phyloP scores from a whole-genome alignment of 257 asterid species.

The Paulownia fortunei region DNA sequence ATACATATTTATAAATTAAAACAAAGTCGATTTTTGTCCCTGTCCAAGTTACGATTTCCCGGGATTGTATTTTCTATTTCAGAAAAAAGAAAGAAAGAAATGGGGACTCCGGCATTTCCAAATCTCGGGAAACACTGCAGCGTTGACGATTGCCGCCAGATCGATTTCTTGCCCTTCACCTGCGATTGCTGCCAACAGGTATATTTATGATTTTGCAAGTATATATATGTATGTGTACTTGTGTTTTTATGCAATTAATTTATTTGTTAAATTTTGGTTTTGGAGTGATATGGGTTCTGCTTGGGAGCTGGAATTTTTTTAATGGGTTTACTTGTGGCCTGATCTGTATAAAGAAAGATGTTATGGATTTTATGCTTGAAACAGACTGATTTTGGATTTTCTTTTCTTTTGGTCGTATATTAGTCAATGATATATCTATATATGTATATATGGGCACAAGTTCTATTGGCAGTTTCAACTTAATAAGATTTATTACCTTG shows the following conservation, averaged over 20 bases:
- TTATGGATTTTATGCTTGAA: neutral
- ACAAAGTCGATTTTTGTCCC: constrained; percentile 23
- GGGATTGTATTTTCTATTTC: constrained; percentile 14
- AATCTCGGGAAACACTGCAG: constrained; percentile 91
- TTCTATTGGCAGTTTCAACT: neutral
- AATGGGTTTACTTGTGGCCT: neutral
- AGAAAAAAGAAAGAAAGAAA: constrained; percentile 22
- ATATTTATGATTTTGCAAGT: neutral
- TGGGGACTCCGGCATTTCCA: constrained; percentile 96
- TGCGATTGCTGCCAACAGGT: constrained; percentile 93
- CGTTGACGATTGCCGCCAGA: constrained; percentile 83
- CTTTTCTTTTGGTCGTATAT: neutral
- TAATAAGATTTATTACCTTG: constrained; percentile 1
- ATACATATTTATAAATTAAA: neutral
- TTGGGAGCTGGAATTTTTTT: neutral
- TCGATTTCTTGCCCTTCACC: constrained; percentile 94
- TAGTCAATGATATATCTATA: neutral
- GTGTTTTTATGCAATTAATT: neutral
- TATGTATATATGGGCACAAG: neutral
- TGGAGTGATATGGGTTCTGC: too few relatives aligned
- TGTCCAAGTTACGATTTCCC: neutral
- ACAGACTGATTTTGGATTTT: neutral
- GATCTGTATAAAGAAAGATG: neutral
- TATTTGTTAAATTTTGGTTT: neutral
- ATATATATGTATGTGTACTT: neutral